Evolutionary conservation across 2,329 filamentous ascomycete genomes (phyloP).

Genomic region (Talaromyces sp.): DNA sequence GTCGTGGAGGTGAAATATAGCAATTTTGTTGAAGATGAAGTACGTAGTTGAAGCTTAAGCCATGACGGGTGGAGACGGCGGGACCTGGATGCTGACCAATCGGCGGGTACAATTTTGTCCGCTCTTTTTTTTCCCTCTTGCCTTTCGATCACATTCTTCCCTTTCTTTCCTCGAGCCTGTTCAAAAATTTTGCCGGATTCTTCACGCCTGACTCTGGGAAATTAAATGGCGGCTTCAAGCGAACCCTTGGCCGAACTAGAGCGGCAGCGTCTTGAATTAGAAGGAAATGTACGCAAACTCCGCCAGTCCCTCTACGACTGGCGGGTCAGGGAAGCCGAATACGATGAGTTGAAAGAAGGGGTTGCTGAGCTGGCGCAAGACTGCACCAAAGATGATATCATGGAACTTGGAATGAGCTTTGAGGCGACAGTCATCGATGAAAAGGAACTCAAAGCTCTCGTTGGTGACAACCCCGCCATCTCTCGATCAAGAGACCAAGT

Average conservation of each 20-base stretch:
- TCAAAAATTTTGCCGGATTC: conserved; percentile 8
- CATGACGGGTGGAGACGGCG: not conserved
- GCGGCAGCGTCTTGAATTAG: conserved; percentile 67
- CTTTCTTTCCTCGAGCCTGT: conserved; percentile 1
- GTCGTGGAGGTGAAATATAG: not conserved
- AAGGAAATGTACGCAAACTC: conserved; percentile 69
- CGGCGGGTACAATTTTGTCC: not conserved
- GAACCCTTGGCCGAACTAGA: conserved; percentile 65
- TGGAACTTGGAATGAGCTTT: conserved; percentile 41
- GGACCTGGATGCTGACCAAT: conserved; percentile 14
- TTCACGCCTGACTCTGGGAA: not conserved
- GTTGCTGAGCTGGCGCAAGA: conserved; percentile 54
- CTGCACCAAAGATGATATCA: conserved; percentile 51
- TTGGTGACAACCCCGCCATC: conserved; percentile 40
- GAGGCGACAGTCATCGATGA: conserved; percentile 40
- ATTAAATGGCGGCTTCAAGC: conserved; percentile 29
- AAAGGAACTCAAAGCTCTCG: conserved; percentile 52
- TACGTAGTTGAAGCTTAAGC: not conserved
- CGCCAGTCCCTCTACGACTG: conserved; percentile 76
- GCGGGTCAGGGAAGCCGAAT: conserved; percentile 87
- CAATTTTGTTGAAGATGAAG: not conserved
- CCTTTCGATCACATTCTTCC: conserved; percentile 7
- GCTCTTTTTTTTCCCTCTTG: conserved; percentile 1
- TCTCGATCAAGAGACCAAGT: conserved; percentile 59
- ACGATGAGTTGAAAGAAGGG: conserved; percentile 82